Percentiles rank a stretch among this genome's conserved stretches.
These are phyloP conservation scores for Cryptococcus sp. DNA, from an alignment of 1,284 basidiomycete species.

Conservation along the genomic window DNA sequence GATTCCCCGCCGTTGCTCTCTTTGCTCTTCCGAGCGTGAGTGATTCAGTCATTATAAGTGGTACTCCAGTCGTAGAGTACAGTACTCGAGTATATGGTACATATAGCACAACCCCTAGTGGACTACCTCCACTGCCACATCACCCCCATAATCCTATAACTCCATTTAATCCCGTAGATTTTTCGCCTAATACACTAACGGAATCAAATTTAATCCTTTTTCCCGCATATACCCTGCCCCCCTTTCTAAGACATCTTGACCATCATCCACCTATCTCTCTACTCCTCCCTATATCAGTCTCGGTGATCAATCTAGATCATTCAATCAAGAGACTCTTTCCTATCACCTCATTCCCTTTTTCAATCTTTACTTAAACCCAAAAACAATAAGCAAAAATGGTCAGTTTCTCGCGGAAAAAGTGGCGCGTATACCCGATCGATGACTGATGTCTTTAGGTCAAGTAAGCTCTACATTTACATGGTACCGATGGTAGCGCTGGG, in stretches of 20 bases:
- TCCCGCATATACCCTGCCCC: neutral
- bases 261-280: constrained; percentile 3
- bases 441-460: constrained; percentile 32
- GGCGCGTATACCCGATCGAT: constrained; percentile 15
- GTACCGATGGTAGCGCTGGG: neutral
- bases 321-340: neutral
- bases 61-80: too few species aligned
- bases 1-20: constrained; percentile 44
- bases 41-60: constrained; percentile 18
- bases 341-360: neutral
- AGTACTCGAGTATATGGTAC: too few species aligned
- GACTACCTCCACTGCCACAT: neutral
- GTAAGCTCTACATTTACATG: constrained; percentile 21
- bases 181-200: too few species aligned
- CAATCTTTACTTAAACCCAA: constrained; percentile 9
- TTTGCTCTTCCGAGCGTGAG: constrained; percentile 37
- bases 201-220: neutral
- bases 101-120: neutral
- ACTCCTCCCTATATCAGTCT: constrained; percentile 3
- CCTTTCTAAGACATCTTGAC: neutral
- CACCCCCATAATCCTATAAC: too few species aligned
- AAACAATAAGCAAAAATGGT: constrained; percentile 43
- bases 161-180: too few species aligned
- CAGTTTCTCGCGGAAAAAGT: constrained; percentile 11
- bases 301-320: constrained; percentile 1